Conservation (phyloP, 2,329 filamentous ascomycete genomes). For the Colletotrichum plurivorum region DNA sequence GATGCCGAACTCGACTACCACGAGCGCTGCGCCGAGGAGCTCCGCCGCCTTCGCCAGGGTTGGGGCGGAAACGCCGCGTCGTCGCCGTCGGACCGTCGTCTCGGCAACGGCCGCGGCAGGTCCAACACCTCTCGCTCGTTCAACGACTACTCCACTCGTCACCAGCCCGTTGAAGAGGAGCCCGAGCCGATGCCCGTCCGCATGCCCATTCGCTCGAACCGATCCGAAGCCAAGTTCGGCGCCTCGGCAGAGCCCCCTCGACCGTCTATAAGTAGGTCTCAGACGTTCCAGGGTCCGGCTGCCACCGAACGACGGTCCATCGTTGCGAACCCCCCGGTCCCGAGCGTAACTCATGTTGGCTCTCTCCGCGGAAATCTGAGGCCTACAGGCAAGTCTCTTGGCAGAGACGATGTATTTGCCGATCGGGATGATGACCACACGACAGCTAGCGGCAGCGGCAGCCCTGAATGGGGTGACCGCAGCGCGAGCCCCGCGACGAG, state of each 20-base stretch:
- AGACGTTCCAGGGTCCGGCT: conserved; percentile 54
- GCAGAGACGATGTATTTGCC: conserved; percentile 60
- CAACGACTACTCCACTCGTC: conserved; percentile 50
- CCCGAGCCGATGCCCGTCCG: conserved; percentile 53
- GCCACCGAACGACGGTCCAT: conserved; percentile 37
- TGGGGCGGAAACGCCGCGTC: conserved; percentile 52
- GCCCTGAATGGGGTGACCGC: conserved; percentile 65
- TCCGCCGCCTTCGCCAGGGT: conserved; percentile 68
- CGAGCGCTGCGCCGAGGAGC: conserved; percentile 89
- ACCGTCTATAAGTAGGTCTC: conserved; percentile 54
- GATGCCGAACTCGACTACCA: conserved; percentile 93
- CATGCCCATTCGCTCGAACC: conserved; percentile 60
- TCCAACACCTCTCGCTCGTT: conserved; percentile 65
- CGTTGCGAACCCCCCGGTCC: conserved; percentile 29
- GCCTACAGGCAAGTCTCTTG: conserved; percentile 57
- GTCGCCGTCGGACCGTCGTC: conserved; percentile 42
- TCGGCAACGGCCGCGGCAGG: conserved; percentile 53
- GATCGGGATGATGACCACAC: conserved; percentile 65
- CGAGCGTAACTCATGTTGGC: conserved; percentile 48
- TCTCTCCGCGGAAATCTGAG: conserved; percentile 59
- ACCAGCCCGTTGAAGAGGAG: conserved; percentile 47
- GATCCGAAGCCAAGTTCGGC: conserved; percentile 46
- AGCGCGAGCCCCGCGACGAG: conserved; percentile 70
- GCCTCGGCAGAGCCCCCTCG: conserved; percentile 52
- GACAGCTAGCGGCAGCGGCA: conserved; percentile 64